Base-by-base conservation (phyloP, 306 rosid species). In the Prunus davidiana region DNA sequence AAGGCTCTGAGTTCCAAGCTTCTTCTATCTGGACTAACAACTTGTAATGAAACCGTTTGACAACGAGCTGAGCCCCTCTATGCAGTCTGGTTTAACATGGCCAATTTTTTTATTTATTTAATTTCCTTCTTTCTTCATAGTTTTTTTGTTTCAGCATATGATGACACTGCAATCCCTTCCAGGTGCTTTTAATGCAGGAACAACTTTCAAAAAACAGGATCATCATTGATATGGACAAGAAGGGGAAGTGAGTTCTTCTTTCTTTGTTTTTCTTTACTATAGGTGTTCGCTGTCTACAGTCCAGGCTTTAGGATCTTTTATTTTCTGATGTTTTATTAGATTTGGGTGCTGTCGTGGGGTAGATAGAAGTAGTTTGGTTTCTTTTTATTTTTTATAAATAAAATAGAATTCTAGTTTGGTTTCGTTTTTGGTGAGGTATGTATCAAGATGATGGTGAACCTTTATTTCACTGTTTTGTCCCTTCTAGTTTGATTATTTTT, bases 161-260 rank as follows among this genome's bases (percentile, higher is more conserved):
- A 57, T 78, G 67, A 72, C 70, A 51, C 32, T 18, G 8, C 69
- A 12, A 72, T 88, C 79, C 75, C 63, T 88, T 83, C 76, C 91
- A 93, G 98, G 98, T 91, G 43, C 73, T 94, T 75, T 82, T 94
- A 78, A 94, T 94, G 81, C 98, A 94, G 81, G 98, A 94, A 74
- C 98, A 94, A 57, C 94, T 94, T 75, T 94, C 96, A 8, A 94
- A 94, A 80, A 94, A 94, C 68, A 87, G 97, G 88, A 94, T 94
- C 71, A 94, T 94, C 76, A 84, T 94, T 80, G 98, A 90, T 20
- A 86, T 76, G 4, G 98, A 94, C 91, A 90, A 91, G 85, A 94
- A 90, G 84, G 85, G 89, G 81, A 94, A 94, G 38, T 93, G 78
- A 85, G 98, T 81, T 51, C 58, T 54, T 74, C 41, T 41, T 47